phyloP scores from a whole-genome alignment of 2,329 filamentous ascomycete species.

The Trichophyton benhamiae region DNA sequence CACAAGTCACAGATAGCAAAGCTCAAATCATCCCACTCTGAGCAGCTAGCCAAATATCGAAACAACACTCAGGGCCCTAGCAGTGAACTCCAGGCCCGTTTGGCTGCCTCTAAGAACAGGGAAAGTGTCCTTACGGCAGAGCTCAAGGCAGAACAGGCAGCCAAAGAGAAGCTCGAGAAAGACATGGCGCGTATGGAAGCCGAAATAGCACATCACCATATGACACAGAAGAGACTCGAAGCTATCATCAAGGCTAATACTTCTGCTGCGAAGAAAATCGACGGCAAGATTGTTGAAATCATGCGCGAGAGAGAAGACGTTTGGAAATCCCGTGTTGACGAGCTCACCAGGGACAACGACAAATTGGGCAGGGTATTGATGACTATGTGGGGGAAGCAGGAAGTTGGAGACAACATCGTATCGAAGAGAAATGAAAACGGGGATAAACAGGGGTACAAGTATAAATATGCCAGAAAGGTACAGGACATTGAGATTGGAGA shows the following conservation, averaged over 20 bases:
- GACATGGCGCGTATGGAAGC: background rate
- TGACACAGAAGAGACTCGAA: constrained; percentile 17
- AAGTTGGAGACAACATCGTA: constrained; percentile 20
- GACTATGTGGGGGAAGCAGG: constrained; percentile 32
- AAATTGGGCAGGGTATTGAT: constrained; percentile 30
- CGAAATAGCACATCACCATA: constrained; percentile 20
- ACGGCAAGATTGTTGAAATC: constrained; percentile 29
- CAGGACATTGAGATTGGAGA: background rate
- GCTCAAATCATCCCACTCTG: constrained; percentile 27
- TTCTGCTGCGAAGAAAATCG: constrained; percentile 28
- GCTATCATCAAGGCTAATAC: constrained; percentile 29
- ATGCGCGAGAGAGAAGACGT: constrained; percentile 33
- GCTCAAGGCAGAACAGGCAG: constrained; percentile 20
- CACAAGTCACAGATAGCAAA: constrained; percentile 27
- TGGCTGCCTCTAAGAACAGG: constrained; percentile 25
- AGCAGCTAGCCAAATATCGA: constrained; percentile 26
- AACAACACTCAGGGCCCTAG: constrained; percentile 27
- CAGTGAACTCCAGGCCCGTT: constrained; percentile 25
- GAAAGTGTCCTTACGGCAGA: constrained; percentile 25
- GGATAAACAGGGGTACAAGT: constrained; percentile 25
- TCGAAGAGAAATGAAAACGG: background rate
- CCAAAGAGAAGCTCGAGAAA: constrained; percentile 14
- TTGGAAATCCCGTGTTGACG: constrained; percentile 31
- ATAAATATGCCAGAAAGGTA: constrained; percentile 23
- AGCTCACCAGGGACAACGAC: constrained; percentile 31